Percentiles rank a stretch among this genome's conserved stretches.
Conservation (phyloP, 192 early-diverging fungal genomes). For the Chytriomyces sp. region DNA sequence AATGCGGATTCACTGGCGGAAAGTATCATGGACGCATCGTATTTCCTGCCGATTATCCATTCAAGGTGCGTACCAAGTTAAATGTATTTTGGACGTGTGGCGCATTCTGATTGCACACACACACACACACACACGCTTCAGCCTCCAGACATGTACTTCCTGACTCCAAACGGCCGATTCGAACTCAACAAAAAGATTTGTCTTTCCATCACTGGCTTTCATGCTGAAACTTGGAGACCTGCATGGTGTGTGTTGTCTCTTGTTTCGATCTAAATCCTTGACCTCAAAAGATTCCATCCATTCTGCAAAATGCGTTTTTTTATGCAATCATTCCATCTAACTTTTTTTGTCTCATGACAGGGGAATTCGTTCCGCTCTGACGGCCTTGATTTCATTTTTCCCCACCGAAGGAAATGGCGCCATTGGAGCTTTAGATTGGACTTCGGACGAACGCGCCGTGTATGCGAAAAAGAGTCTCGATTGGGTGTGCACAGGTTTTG, state of each 20-base stretch:
- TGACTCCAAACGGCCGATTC: constrained; percentile 77
- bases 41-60: constrained; percentile 95
- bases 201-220: constrained; percentile 89
- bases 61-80: constrained; percentile 57
- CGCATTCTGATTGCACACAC: not conserved
- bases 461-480: constrained; percentile 64
- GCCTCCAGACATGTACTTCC: constrained; percentile 58
- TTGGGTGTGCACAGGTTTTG: constrained; percentile 46
- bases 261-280: not conserved
- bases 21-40: constrained; percentile 91
- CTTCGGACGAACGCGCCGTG: constrained; percentile 65
- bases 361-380: constrained; percentile 87
- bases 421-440: constrained; percentile 78
- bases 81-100: not conserved
- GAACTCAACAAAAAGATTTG: constrained; percentile 94
- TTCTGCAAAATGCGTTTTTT: not conserved
- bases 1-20: constrained; percentile 85
- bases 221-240: constrained; percentile 95
- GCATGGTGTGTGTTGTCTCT: constrained; percentile 66
- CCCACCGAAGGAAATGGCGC: constrained; percentile 83
- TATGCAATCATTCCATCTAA: not conserved
- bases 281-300: not conserved
- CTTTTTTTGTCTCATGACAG: not conserved
- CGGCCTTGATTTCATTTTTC: constrained; percentile 88
- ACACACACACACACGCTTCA: no score